Conservation (phyloP, 1,139 yeast species). For the Sugiyamaella xylanicola region DNA sequence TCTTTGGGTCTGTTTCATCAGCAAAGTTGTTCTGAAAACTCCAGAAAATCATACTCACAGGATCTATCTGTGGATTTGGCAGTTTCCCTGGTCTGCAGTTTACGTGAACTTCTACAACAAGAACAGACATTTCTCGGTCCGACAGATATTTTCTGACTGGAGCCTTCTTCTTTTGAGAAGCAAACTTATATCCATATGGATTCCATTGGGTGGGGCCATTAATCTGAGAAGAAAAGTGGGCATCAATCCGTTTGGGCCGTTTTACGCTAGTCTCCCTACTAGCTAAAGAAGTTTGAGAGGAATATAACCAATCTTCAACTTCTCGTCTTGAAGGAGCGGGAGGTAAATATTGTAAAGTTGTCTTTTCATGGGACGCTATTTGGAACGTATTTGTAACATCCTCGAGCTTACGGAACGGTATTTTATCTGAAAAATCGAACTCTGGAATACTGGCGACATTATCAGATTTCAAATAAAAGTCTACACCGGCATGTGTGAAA, state of each 20-base stretch:
- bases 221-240: constrained; percentile 25
- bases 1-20: constrained; percentile 28
- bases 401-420: constrained; percentile 3
- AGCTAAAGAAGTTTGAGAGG: background rate
- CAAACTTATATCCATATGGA: constrained; percentile 26
- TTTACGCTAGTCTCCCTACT: background rate
- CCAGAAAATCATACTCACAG: constrained; percentile 65
- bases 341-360: constrained; percentile 18
- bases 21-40: constrained; percentile 37
- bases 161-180: constrained; percentile 26
- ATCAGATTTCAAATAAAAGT: constrained; percentile 48
- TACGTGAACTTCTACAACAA: constrained; percentile 69
- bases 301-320: constrained; percentile 41
- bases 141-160: constrained; percentile 9
- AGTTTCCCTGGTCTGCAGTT: constrained; percentile 51
- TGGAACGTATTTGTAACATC: background rate
- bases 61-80: constrained; percentile 71
- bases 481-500: constrained; percentile 66
- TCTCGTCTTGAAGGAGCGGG: constrained; percentile 48
- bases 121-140: constrained; percentile 48
- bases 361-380: background rate
- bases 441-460: constrained; percentile 32
- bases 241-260: background rate
- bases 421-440: constrained; percentile 29
- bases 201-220: constrained; percentile 27